Conservation (phyloP, 305 asterid genomes). For the Fraxinus ornus region DNA sequence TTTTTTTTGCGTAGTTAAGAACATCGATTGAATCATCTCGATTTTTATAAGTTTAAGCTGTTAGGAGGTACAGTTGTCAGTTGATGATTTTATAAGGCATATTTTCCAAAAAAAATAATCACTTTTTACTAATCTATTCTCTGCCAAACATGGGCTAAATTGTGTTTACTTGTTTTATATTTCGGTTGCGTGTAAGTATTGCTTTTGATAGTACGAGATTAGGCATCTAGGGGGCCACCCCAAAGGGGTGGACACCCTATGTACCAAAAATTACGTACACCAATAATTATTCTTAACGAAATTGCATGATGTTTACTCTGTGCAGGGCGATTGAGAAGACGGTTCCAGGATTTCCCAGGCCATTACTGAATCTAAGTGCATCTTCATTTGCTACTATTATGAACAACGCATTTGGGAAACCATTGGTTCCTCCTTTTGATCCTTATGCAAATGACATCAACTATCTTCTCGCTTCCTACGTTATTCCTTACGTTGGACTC, state of each 20-base stretch:
- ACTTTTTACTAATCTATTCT: too few species aligned
- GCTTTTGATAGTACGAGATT: not conserved
- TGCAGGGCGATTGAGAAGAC: slow-evolving; percentile 64
- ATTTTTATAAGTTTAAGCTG: too few species aligned
- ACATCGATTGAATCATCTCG: not conserved
- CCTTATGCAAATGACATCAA: slow-evolving; percentile 71
- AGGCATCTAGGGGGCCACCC: not conserved
- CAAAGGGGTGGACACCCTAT: too few species aligned
- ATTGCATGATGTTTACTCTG: not conserved
- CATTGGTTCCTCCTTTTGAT: slow-evolving; percentile 60
- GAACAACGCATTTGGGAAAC: slow-evolving; percentile 41
- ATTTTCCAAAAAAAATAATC: too few species aligned
- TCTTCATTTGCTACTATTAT: slow-evolving; percentile 47
- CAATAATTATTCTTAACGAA: not conserved
- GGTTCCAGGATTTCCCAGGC: slow-evolving; percentile 68
- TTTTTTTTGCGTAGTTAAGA: not conserved
- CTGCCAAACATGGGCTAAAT: not conserved
- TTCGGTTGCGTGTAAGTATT: not conserved
- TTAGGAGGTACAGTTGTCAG: not conserved
- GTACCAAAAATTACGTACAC: too few species aligned
- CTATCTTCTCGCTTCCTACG: slow-evolving; percentile 72
- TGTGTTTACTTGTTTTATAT: not conserved
- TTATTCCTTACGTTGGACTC: slow-evolving; percentile 81
- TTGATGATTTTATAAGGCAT: not conserved
- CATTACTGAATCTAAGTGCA: slow-evolving; percentile 51